These are phyloP conservation scores for Aspergillus caelatus DNA, from an alignment of 2,329 filamentous ascomycete species.

Conservation along the genomic window DNA sequence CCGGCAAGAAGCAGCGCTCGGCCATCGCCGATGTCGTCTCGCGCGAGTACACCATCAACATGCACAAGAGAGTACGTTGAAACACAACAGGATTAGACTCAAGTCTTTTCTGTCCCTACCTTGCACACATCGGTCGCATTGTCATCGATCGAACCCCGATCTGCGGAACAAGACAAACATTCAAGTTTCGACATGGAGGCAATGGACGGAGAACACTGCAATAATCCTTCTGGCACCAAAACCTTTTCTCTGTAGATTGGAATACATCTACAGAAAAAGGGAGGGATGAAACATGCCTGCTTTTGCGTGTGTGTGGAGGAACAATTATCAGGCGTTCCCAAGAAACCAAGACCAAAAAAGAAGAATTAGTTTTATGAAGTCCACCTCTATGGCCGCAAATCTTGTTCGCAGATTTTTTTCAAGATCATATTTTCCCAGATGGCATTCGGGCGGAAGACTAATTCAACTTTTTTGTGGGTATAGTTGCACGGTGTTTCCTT, in stretches of 20 bases:
- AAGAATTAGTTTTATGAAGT: slow-evolving; percentile 71
- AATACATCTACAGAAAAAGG: not conserved
- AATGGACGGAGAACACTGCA: slow-evolving; percentile 38
- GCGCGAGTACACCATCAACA: slow-evolving; percentile 99
- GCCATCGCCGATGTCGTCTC: slow-evolving; percentile 99
- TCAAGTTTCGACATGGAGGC: slow-evolving; percentile 23
- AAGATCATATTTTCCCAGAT: slow-evolving; percentile 24
- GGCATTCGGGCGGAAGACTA: slow-evolving; percentile 70
- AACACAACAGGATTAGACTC: slow-evolving; percentile 3
- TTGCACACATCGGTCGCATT: slow-evolving; percentile 11
- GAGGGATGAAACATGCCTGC: not conserved
- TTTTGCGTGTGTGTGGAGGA: slow-evolving; percentile 13
- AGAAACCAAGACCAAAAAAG: slow-evolving; percentile 28
- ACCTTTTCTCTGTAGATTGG: not conserved
- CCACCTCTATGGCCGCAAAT: slow-evolving; percentile 58
- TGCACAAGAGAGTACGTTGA: slow-evolving; percentile 96
- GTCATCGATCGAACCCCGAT: slow-evolving; percentile 10
- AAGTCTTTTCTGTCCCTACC: slow-evolving; percentile 9
- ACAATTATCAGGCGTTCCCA: slow-evolving; percentile 6
- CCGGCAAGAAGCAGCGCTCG: slow-evolving; percentile 76
- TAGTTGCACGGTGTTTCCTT: slow-evolving; percentile 96
- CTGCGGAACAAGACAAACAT: slow-evolving; percentile 20
- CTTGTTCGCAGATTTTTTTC: slow-evolving; percentile 26
- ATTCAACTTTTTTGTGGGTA: slow-evolving; percentile 50
- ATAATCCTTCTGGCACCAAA: not conserved